Evolutionary conservation across 768 basidiomycete species (phyloP).

Genomic region (Leccinum subgranulosum): DNA sequence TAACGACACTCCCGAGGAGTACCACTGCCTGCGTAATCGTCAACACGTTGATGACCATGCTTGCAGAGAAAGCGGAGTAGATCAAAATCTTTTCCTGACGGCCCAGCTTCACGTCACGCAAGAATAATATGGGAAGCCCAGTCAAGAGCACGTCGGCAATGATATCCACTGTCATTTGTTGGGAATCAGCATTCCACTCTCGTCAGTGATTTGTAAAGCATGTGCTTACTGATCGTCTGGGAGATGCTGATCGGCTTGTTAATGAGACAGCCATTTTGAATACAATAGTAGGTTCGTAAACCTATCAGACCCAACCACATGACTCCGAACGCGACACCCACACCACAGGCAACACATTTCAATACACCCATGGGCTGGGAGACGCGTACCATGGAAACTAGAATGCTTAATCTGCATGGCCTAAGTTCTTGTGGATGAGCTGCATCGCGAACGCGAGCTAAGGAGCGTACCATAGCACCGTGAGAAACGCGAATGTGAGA

Average conservation of each 20-base stretch:
- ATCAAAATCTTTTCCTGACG: not conserved
- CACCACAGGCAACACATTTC: not conserved
- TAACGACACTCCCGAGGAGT: not conserved
- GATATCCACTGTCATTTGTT: not conserved
- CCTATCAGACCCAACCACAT: not conserved
- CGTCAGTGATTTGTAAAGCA: not conserved
- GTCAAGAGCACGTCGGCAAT: constrained; percentile 1
- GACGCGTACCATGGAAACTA: not conserved
- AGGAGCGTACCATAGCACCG: not conserved
- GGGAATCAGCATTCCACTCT: not conserved
- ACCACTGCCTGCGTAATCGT: not conserved
- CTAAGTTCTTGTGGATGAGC: not conserved
- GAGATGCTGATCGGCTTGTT: not conserved
- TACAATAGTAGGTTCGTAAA: not conserved
- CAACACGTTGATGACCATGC: not conserved
- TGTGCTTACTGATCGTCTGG: not conserved
- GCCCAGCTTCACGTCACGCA: not conserved
- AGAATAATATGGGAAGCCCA: constrained; percentile 1
- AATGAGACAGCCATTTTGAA: not conserved
- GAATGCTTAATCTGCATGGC: not conserved
- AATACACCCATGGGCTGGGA: not conserved
- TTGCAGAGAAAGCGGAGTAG: not conserved
- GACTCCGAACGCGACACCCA: not conserved
- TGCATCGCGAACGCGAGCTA: not conserved
- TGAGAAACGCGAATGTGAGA: not conserved